These are phyloP conservation scores for Xylariaceae sp. DNA, from an alignment of 2,329 filamentous ascomycete species.

Conservation along the genomic window DNA sequence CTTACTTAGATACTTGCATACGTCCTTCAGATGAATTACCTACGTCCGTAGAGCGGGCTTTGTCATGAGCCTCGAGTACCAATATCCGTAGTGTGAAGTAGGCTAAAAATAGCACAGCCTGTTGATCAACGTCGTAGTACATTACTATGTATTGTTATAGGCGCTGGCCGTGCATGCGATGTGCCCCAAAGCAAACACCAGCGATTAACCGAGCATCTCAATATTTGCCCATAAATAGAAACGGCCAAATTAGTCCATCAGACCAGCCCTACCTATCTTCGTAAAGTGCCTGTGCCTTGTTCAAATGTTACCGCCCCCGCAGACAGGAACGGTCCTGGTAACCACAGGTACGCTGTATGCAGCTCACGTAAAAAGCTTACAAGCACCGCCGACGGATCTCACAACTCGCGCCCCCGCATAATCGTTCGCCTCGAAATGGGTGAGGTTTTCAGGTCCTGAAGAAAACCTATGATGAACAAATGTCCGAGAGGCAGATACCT, in stretches of 20 bases:
- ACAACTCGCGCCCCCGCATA: too few relatives aligned
- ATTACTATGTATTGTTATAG: slow-evolving; percentile 23
- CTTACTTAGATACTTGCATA: background rate
- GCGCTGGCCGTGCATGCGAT: slow-evolving; percentile 25
- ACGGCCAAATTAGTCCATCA: slow-evolving; percentile 17
- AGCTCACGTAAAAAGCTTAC: too few relatives aligned
- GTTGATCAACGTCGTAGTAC: slow-evolving; percentile 18
- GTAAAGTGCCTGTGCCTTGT: background rate
- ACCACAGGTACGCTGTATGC: background rate
- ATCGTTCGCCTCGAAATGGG: too few relatives aligned
- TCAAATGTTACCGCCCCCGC: too few relatives aligned
- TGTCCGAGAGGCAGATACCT: too few relatives aligned
- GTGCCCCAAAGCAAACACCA: slow-evolving; percentile 19
- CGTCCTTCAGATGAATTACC: background rate
- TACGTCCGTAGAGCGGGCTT: background rate
- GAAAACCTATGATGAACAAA: too few relatives aligned
- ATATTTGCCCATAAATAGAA: slow-evolving; percentile 28
- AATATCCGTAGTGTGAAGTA: slow-evolving; percentile 24
- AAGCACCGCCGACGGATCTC: too few relatives aligned
- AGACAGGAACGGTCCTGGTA: background rate
- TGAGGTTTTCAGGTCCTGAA: too few relatives aligned
- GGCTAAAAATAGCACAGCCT: slow-evolving; percentile 33
- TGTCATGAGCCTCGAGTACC: slow-evolving; percentile 14
- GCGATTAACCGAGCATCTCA: slow-evolving; percentile 2
- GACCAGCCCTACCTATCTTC: background rate